These are phyloP conservation scores for Fusarium xylarioides DNA, from an alignment of 2,329 filamentous ascomycete species.

Conservation along the genomic window DNA sequence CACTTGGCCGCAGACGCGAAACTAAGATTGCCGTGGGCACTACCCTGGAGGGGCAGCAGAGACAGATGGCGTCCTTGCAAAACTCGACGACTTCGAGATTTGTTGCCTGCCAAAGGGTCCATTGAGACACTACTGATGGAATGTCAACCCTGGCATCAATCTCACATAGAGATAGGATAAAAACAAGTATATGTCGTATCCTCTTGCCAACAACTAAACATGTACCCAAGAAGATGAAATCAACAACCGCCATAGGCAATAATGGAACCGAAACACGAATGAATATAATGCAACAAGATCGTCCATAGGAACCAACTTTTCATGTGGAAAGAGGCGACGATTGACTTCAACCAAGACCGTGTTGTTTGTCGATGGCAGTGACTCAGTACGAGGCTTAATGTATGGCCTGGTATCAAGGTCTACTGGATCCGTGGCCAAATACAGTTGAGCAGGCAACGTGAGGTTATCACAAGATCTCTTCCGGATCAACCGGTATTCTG, in stretches of 20 bases:
- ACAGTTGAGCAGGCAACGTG: conserved; percentile 17
- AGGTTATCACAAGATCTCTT: conserved; percentile 18
- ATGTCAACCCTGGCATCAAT: neutral
- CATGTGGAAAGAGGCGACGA: neutral
- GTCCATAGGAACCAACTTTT: neutral
- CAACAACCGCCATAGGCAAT: neutral
- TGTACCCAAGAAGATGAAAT: neutral
- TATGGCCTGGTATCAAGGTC: neutral
- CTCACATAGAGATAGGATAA: no score
- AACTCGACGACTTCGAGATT: conserved; percentile 1
- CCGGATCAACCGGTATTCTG: neutral
- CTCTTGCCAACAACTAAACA: neutral
- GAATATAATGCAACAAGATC: neutral
- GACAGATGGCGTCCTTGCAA: neutral
- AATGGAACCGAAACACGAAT: neutral
- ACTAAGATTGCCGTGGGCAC: conserved; percentile 6
- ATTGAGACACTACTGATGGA: conserved; percentile 1
- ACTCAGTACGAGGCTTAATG: neutral
- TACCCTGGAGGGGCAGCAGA: conserved; percentile 26
- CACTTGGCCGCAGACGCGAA: neutral
- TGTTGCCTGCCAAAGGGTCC: neutral
- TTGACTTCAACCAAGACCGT: conserved; percentile 14
- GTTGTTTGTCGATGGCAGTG: neutral
- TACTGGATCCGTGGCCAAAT: conserved; percentile 7
- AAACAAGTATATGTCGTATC: no score